Base-by-base conservation (phyloP, 2,329 filamentous ascomycete genomes). In the Talaromyces sp. region DNA sequence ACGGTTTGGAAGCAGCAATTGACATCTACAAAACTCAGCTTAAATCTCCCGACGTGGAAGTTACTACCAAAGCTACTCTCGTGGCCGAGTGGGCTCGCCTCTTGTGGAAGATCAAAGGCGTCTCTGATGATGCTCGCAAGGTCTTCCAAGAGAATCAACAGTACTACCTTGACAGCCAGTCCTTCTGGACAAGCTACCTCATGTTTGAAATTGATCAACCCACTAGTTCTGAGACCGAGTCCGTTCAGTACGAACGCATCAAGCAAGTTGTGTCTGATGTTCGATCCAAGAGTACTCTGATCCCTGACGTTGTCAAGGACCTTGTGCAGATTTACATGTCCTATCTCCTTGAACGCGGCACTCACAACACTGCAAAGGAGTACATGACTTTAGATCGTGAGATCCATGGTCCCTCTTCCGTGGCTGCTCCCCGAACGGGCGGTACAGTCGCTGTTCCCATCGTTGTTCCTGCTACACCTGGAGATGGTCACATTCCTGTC, bases 151-250 rank as follows among this genome's bases (percentile, higher is more conserved):
- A 87, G 72, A 93, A 96, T 63, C 82, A 89, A 51, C 86, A 91
- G 68, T 90, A 86, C 80, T 96, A 95, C 69, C 81, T 87, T 2
- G 90, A 94, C 68, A 96, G 91, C 71, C 84, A 86, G 30, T 80
- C 89, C 39, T 97, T 97, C 79, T 99, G 94, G 93, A 81, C 86
- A 62, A 89, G 85, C 66, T 97, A 91, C 80, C 82, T 97, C 49
- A 80, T 88, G 53, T 96, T 99, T 67, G 94, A 99, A 76, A 79
- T 95, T 44, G 86, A 89, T 51, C 92, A 96, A 70, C 88, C 90
- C 10, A 87, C 86, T 1, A 86, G 78, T 56, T 75, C 80, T 1
- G 82, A 86, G 45, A 79, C 82, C 2, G 89, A 93, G 66, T 64
- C 78, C 1, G 77, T 84, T 51, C 85, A 91, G 51, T 85, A 86